Conservation (phyloP, 139 green algal species). For the Closterium sp. region DNA sequence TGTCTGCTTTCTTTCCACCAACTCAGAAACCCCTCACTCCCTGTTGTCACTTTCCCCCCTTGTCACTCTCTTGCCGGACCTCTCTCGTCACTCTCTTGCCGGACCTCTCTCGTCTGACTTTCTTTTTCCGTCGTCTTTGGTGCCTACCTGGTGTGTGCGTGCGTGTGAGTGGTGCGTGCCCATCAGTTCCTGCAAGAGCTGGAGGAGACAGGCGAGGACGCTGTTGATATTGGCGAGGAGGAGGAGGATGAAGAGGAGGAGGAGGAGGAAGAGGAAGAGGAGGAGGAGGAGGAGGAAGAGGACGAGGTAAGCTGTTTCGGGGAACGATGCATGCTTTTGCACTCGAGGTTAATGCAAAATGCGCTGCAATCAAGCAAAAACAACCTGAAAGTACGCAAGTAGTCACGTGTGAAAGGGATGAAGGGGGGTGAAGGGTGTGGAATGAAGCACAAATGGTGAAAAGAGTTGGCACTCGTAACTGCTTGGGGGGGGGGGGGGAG, state of each 20-base stretch:
- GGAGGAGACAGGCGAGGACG: not conserved
- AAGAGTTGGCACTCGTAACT: no score
- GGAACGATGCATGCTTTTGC: not conserved
- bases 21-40: no score
- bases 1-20: no score
- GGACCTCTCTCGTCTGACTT: not conserved
- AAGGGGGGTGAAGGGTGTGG: no score
- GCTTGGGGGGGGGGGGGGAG: no score
- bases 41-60: no score
- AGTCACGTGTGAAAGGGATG: no score
- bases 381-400: no score
- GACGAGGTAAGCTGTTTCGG: not conserved
- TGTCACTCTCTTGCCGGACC: no score
- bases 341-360: not conserved
- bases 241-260: slow-evolving; percentile 33
- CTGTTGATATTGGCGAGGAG: slow-evolving; percentile 7
- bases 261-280: slow-evolving; percentile 24
- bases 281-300: not conserved
- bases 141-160: not conserved
- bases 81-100: no score
- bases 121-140: no score
- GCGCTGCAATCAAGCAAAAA: not conserved
- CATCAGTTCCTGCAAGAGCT: not conserved
- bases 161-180: not conserved
- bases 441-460: no score